These are phyloP conservation scores for Chytridium lagenaria DNA, from an alignment of 371 early-diverging fungal genomes.

Conservation along the genomic window DNA sequence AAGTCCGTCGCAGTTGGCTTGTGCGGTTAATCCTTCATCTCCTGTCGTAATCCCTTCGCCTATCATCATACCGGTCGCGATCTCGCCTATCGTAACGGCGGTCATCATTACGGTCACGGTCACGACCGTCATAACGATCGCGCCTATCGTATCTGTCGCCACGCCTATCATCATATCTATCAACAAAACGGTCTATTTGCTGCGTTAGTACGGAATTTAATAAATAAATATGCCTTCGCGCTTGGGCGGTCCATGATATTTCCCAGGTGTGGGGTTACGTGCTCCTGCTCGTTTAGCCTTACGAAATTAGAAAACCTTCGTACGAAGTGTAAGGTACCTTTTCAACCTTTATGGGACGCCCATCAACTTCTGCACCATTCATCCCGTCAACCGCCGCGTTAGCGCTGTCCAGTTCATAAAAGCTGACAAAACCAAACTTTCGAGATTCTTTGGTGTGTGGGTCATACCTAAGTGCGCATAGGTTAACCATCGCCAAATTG, in stretches of 20 bases:
- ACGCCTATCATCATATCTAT: slow-evolving; percentile 9
- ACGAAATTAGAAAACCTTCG: neutral
- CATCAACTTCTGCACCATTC: slow-evolving; percentile 74
- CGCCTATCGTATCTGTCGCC: slow-evolving; percentile 7
- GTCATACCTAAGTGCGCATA: slow-evolving; percentile 54
- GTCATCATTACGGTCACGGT: slow-evolving; percentile 15
- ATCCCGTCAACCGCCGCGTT: slow-evolving; percentile 70
- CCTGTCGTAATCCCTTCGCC: neutral
- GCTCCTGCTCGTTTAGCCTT: slow-evolving; percentile 76
- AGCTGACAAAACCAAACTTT: slow-evolving; percentile 83
- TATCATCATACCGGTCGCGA: slow-evolving; percentile 4
- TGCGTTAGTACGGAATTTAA: neutral
- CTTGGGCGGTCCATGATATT: slow-evolving; percentile 83
- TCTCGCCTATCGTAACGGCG: slow-evolving; percentile 1
- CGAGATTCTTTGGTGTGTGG: slow-evolving; percentile 82
- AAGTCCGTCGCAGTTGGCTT: neutral
- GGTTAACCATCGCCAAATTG: neutral
- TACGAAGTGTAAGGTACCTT: slow-evolving; percentile 55
- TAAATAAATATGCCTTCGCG: slow-evolving; percentile 9
- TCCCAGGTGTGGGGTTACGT: slow-evolving; percentile 87
- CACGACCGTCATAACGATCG: slow-evolving; percentile 4
- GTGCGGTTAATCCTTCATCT: slow-evolving; percentile 5
- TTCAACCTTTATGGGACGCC: slow-evolving; percentile 75
- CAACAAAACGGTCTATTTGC: neutral
- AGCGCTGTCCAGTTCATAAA: slow-evolving; percentile 75